Conservation (phyloP, 2,329 filamentous ascomycete genomes). For the Cladosporium sphaerospermum region DNA sequence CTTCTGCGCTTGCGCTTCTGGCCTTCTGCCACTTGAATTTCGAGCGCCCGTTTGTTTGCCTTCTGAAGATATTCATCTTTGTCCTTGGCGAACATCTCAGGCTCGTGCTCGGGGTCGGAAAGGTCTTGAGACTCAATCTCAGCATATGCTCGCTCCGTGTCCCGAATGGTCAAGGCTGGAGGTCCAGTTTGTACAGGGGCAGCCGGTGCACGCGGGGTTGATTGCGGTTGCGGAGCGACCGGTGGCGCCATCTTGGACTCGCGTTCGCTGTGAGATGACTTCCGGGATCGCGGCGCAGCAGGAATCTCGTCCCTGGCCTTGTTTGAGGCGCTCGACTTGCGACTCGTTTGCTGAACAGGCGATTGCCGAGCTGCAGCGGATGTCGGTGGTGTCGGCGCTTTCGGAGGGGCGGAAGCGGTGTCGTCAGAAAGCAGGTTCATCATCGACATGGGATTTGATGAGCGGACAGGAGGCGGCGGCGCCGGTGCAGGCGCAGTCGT, state of each 20-base stretch:
- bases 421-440: slow-evolving; percentile 85
- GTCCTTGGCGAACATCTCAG: slow-evolving; percentile 26
- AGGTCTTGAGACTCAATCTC: slow-evolving; percentile 60
- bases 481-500: slow-evolving; percentile 20
- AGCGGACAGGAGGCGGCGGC: slow-evolving; percentile 43
- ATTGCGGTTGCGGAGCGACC: slow-evolving; percentile 1
- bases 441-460: slow-evolving; percentile 88
- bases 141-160: slow-evolving; percentile 53
- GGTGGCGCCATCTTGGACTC: slow-evolving; percentile 9
- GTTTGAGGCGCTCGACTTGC: slow-evolving; percentile 7
- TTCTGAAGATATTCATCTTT: slow-evolving; percentile 49
- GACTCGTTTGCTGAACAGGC: neutral
- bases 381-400: slow-evolving; percentile 12
- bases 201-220: slow-evolving; percentile 11
- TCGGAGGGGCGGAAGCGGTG: slow-evolving; percentile 12
- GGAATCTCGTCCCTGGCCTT: slow-evolving; percentile 11
- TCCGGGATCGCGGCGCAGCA: neutral
- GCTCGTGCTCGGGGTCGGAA: slow-evolving; percentile 53
- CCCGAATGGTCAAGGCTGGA: slow-evolving; percentile 32
- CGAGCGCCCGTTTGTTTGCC: slow-evolving; percentile 60
- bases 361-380: slow-evolving; percentile 2
- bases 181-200: slow-evolving; percentile 25
- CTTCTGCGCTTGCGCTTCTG: slow-evolving; percentile 61
- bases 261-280: slow-evolving; percentile 9
- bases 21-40: slow-evolving; percentile 58